A percentile compares a stretch with the other conserved stretches of the same genome.
Evolutionary conservation across 2,329 filamentous ascomycete genomes (phyloP).

Genomic region (Beauveria bassiana): DNA sequence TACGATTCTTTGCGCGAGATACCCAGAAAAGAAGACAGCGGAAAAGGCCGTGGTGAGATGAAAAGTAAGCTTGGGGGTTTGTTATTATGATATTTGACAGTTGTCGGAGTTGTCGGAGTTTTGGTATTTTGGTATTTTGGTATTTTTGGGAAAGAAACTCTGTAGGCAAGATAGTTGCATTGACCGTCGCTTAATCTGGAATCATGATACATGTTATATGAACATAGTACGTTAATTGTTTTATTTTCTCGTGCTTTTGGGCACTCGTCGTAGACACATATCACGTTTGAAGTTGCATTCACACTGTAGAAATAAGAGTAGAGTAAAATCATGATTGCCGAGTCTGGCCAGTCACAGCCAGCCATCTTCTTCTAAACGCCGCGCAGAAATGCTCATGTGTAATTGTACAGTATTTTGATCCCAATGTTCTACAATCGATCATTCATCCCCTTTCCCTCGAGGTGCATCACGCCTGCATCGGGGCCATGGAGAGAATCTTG

Average conservation of each 20-base stretch:
- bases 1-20: conserved; percentile 3
- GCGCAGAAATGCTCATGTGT: conserved; percentile 23
- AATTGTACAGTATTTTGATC: conserved; percentile 20
- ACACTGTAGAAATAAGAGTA: neutral
- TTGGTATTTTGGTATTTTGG: neutral
- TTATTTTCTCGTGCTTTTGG: neutral
- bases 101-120: neutral
- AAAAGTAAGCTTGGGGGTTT: neutral
- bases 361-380: conserved; percentile 23
- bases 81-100: neutral
- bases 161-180: neutral
- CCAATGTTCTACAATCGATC: too few relatives aligned
- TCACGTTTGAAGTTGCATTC: neutral
- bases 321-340: conserved; percentile 6
- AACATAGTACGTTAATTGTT: neutral
- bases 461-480: conserved; percentile 48
- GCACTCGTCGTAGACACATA: neutral
- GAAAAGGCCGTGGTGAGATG: neutral
- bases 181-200: neutral
- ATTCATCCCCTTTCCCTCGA: neutral
- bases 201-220: neutral
- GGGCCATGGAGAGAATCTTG: conserved; percentile 94
- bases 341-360: neutral
- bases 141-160: too few relatives aligned
- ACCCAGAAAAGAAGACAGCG: conserved; percentile 1